Conservation (phyloP, 257 asterid genomes). For the Ligustrum vulgare region DNA sequence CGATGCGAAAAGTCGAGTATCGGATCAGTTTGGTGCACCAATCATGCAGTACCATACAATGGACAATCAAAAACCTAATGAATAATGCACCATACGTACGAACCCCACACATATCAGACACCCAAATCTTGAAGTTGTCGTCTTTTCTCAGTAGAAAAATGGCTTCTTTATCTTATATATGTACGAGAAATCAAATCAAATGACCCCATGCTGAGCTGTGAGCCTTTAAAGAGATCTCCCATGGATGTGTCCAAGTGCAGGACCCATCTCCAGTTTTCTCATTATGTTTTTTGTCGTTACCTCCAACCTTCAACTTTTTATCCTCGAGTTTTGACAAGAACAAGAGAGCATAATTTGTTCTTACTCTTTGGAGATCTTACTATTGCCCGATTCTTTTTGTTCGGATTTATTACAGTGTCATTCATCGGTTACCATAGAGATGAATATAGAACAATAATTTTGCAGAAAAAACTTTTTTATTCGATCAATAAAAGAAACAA, state of each 20-base stretch:
- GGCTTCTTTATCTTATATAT: constrained; percentile 13
- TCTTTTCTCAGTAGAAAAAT: background rate
- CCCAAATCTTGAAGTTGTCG: constrained; percentile 19
- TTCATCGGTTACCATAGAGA: too few relatives aligned
- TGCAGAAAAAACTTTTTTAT: too few relatives aligned
- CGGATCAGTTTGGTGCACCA: background rate
- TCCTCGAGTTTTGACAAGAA: too few relatives aligned
- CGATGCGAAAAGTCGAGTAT: background rate
- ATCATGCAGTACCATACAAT: background rate
- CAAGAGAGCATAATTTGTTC: too few relatives aligned
- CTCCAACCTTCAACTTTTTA: too few relatives aligned
- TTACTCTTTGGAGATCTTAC: too few relatives aligned
- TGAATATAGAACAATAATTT: too few relatives aligned
- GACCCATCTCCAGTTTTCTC: background rate
- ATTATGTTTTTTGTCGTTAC: too few relatives aligned
- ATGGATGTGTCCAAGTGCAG: background rate
- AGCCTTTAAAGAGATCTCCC: constrained; percentile 12
- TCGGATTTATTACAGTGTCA: too few relatives aligned
- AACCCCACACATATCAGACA: constrained; percentile 25
- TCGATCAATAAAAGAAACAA: too few relatives aligned
- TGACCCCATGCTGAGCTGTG: constrained; percentile 35
- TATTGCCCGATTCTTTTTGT: too few relatives aligned
- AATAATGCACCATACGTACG: background rate
- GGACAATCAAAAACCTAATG: background rate
- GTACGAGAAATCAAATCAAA: constrained; percentile 29